Evolutionary conservation across 805 yeast genomes (phyloP).

Genomic region (Yarrowia bubula): DNA sequence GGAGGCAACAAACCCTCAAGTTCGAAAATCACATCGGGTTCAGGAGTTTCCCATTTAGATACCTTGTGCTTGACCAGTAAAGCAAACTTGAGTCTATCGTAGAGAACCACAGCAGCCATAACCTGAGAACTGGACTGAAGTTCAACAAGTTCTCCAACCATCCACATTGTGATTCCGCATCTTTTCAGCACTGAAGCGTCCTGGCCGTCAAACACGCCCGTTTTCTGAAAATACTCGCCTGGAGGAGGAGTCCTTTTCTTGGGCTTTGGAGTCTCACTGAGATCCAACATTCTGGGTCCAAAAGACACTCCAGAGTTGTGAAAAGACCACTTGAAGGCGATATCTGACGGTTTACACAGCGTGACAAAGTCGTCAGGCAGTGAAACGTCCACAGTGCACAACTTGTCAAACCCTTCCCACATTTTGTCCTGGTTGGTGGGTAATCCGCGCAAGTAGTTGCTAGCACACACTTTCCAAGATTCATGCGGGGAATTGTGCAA

Average conservation of each 20-base stretch:
- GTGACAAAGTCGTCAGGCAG: neutral
- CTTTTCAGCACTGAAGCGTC: neutral
- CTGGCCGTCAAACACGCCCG: neutral
- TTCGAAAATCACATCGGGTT: neutral
- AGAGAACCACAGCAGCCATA: neutral
- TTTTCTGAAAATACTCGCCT: neutral
- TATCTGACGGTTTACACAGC: neutral
- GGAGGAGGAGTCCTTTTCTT: neutral
- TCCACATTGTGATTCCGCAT: constrained; percentile 1
- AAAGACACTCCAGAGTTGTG: neutral
- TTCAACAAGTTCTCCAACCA: neutral
- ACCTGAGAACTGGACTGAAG: neutral
- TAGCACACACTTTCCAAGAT: neutral
- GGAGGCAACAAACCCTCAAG: neutral
- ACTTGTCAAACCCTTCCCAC: neutral
- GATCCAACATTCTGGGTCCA: constrained; percentile 5
- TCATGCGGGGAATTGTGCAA: neutral
- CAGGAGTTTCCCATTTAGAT: neutral
- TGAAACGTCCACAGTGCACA: neutral
- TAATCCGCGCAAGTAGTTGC: neutral
- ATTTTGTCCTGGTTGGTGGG: neutral
- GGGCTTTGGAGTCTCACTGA: neutral
- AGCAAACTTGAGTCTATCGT: neutral
- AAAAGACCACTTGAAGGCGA: neutral
- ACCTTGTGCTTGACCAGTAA: constrained; percentile 2